Conservation (phyloP, 2,329 filamentous ascomycete genomes). For the Aspergillus versicolor region DNA sequence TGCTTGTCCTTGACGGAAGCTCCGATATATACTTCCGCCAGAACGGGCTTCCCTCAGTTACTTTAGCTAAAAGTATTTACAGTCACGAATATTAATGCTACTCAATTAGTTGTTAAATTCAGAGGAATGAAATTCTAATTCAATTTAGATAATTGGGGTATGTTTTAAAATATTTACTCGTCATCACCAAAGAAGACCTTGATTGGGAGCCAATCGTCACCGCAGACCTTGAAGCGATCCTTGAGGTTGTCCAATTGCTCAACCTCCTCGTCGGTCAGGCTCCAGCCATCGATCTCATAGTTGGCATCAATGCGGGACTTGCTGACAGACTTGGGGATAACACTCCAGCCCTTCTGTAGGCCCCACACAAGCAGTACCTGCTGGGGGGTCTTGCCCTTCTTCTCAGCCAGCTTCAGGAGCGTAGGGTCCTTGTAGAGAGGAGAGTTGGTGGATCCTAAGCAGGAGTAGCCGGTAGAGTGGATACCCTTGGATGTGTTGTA, state of each 20-base stretch:
- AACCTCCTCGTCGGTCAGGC: slow-evolving; percentile 70
- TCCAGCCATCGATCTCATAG: slow-evolving; percentile 73
- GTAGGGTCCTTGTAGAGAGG: slow-evolving; percentile 55
- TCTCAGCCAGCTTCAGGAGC: slow-evolving; percentile 54
- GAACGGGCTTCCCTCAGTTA: too few relatives aligned
- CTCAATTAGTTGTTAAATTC: background rate
- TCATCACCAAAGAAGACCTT: slow-evolving; percentile 84
- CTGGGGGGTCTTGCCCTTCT: slow-evolving; percentile 55
- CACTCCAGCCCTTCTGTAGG: slow-evolving; percentile 74
- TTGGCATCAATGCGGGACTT: slow-evolving; percentile 72
- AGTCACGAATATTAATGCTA: background rate
- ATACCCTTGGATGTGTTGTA: slow-evolving; percentile 55
- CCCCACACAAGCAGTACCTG: slow-evolving; percentile 68
- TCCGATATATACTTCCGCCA: background rate
- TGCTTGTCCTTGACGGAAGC: background rate
- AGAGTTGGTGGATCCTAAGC: slow-evolving; percentile 55
- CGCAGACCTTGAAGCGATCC: slow-evolving; percentile 80
- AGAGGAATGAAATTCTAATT: background rate
- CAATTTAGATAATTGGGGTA: background rate
- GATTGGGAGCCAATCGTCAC: slow-evolving; percentile 67
- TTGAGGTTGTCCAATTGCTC: slow-evolving; percentile 64
- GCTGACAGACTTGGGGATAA: slow-evolving; percentile 83
- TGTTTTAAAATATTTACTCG: slow-evolving; percentile 54
- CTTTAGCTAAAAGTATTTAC: too few relatives aligned
- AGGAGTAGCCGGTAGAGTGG: slow-evolving; percentile 57